Base-by-base conservation (phyloP, 2,329 filamentous ascomycete genomes). In the Talaromyces funiculosus region DNA sequence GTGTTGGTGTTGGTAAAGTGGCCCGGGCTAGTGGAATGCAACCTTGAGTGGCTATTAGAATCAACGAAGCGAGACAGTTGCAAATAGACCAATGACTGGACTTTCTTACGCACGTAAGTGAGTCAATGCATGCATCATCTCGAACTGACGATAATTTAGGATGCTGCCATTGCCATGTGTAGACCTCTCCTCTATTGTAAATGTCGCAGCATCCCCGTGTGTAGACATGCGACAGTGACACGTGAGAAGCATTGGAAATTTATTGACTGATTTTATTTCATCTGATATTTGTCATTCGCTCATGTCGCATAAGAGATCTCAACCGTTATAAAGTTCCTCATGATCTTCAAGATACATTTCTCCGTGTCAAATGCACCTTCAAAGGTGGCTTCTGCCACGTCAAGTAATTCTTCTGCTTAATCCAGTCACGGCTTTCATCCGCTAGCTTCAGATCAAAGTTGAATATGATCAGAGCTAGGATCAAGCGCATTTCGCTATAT, bases 401-500 rank as follows among this genome's bases (percentile, higher is more conserved):
- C 5, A 73, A 64, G 54, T 69, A 78, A n/a, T 72, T 68, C 53
- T 68, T 70, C 63, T 80, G 78, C 14, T 66, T 63, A 7, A 77
- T 64, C 79, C 79, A 81, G 31, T 70, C 62, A 3, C 64, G 33
- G 33, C 71, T 71, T n/a, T 75, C 71, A 4, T 76, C 68, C 0
- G 71, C 71, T 29, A 81, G 67, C 40, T 68, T 66, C 61, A 82
- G 60, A 60, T 83, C 80, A 64, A 82, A 84, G 53, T 78, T 79
- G 67, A 74, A 83, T 0, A 84, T 63, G 4, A 83, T 64, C 2
- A 75, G 75, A 0, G 78, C 75, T 6, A 84, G 66, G 38, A 82
- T 78, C 4, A 81, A 67, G 4, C 81, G 73, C 74, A 83, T 80
- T 65, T 84, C 80, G 20, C 77, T 72, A 54, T 80, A 81, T 3